Conservation (phyloP, 2,329 filamentous ascomycete genomes). For the Ophiobolus disseminans region DNA sequence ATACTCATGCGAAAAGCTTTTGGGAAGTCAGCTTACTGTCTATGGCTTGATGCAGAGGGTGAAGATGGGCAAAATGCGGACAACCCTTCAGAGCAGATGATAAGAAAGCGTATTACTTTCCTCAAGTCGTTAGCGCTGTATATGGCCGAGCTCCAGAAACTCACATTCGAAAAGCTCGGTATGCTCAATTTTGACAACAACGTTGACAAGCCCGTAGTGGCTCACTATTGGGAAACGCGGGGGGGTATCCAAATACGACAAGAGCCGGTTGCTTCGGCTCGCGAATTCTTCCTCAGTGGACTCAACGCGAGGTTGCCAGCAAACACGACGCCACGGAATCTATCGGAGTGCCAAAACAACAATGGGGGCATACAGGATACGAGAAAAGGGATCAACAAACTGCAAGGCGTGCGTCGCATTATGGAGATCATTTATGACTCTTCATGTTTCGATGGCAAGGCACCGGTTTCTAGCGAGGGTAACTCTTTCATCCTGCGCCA, state of each 20-base stretch:
- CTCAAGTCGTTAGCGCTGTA: not conserved
- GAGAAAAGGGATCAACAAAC: not conserved
- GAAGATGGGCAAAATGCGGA: too few species aligned
- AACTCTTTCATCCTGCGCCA: not conserved
- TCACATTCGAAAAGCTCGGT: not conserved
- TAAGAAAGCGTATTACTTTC: not conserved
- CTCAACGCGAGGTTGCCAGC: not conserved
- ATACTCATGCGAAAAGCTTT: too few species aligned
- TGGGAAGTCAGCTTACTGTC: too few species aligned
- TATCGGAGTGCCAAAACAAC: too few species aligned
- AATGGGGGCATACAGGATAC: too few species aligned
- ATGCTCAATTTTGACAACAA: not conserved
- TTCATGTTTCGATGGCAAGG: not conserved
- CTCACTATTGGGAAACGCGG: not conserved
- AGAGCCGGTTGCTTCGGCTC: not conserved
- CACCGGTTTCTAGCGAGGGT: not conserved
- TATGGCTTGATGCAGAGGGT: too few species aligned
- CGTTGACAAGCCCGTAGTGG: not conserved
- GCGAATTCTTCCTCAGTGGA: not conserved
- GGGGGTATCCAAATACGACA: not conserved
- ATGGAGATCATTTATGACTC: not conserved
- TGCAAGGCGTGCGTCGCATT: not conserved
- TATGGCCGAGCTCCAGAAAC: not conserved
- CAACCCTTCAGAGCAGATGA: too few species aligned
- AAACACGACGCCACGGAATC: not conserved